These are phyloP conservation scores for Solanum medicagineum DNA, from an alignment of 257 asterid genomes.

Conservation along the genomic window DNA sequence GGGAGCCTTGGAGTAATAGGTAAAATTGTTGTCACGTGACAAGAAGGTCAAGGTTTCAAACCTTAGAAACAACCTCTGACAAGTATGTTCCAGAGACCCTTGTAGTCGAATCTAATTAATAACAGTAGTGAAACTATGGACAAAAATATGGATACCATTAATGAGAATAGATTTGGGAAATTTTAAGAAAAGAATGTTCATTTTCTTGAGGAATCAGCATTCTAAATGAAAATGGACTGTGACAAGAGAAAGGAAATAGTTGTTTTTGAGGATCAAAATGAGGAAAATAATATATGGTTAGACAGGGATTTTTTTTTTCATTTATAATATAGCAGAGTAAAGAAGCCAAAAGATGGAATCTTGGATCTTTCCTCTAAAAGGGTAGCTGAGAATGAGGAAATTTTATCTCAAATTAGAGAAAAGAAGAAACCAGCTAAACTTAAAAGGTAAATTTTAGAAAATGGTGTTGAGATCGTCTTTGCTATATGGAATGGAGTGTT, in stretches of 20 bases:
- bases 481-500: no score
- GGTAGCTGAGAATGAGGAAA: conserved; percentile 31
- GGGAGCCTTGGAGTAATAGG: no score
- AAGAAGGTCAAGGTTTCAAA: no score
- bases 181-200: neutral
- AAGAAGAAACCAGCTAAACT: conserved; percentile 10
- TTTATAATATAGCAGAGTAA: conserved; percentile 12
- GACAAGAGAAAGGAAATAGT: neutral
- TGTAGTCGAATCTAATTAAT: neutral
- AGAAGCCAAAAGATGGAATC: conserved; percentile 70
- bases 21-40: no score
- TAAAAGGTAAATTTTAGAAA: no score
- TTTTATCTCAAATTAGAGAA: conserved; percentile 31
- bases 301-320: conserved; percentile 52
- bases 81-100: no score
- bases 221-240: neutral
- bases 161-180: neutral
- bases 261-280: neutral
- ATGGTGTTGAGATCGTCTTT: no score
- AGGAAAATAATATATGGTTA: conserved; percentile 17
- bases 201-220: neutral
- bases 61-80: no score
- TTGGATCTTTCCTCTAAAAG: conserved; percentile 50
- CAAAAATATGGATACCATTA: neutral
- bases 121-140: neutral